Conservation (phyloP, 2,329 filamentous ascomycete genomes). For the Hypoxylon sp. region DNA sequence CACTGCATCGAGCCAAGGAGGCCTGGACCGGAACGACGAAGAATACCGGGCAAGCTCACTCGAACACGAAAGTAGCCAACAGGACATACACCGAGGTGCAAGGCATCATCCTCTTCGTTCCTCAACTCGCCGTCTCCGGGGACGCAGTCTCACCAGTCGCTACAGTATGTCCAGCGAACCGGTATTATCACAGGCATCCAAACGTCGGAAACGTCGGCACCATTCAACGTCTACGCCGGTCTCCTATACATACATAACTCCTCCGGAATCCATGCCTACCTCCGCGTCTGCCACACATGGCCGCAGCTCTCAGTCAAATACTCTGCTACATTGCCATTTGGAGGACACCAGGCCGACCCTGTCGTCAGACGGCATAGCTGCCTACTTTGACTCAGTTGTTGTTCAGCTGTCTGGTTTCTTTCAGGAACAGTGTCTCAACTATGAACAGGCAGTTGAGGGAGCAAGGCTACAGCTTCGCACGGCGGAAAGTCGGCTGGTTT, state of each 20-base stretch:
- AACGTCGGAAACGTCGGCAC: constrained; percentile 20
- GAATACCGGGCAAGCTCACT: neutral
- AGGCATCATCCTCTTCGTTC: neutral
- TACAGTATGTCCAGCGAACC: constrained; percentile 1
- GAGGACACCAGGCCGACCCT: neutral
- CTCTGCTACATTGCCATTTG: neutral
- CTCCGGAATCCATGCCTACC: constrained; percentile 7
- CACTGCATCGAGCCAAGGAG: constrained; percentile 6
- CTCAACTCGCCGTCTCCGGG: constrained; percentile 5
- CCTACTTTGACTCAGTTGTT: constrained; percentile 15
- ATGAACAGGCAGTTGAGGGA: constrained; percentile 11
- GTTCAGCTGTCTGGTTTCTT: constrained; percentile 10
- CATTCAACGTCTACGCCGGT: constrained; percentile 15
- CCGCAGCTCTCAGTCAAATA: neutral
- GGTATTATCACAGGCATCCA: neutral
- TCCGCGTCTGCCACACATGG: constrained; percentile 3
- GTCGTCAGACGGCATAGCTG: constrained; percentile 16
- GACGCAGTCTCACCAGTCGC: neutral
- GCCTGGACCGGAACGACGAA: constrained; percentile 4
- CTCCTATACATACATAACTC: constrained; percentile 5
- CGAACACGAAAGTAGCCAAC: constrained; percentile 2
- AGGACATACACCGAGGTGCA: neutral
- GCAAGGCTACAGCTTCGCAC: constrained; percentile 14
- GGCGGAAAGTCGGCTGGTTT: constrained; percentile 7
- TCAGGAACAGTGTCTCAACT: constrained; percentile 15